phyloP scores from a whole-genome alignment of 768 basidiomycete genomes.

The Lentinus tigrinus region DNA sequence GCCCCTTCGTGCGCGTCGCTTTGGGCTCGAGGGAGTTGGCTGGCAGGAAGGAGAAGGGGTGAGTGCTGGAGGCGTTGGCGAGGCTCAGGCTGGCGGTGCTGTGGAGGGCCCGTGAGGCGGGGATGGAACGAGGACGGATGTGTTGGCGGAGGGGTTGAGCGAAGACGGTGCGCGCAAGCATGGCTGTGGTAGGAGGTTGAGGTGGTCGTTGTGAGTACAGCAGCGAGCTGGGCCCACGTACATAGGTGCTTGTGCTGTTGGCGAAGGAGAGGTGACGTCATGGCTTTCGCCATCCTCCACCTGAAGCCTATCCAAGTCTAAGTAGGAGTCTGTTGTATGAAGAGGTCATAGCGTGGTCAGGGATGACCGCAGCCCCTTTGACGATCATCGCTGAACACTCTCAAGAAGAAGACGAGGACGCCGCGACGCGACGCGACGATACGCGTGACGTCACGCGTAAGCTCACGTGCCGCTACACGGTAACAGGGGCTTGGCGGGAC shows the following conservation, averaged over 20 bases:
- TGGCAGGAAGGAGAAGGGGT: slow-evolving; percentile 28
- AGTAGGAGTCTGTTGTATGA: background rate
- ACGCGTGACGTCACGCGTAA: too few relatives aligned
- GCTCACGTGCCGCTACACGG: too few relatives aligned
- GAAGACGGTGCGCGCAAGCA: slow-evolving; percentile 1
- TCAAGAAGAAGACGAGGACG: too few relatives aligned
- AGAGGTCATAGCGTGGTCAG: background rate
- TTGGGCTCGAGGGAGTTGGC: slow-evolving; percentile 33
- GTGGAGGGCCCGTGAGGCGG: background rate
- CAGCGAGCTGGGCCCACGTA: background rate
- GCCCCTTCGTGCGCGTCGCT: slow-evolving; percentile 32
- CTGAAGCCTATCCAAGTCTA: background rate
- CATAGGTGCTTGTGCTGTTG: background rate
- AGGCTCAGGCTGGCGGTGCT: background rate
- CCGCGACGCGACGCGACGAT: too few relatives aligned
- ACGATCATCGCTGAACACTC: too few relatives aligned
- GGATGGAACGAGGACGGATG: background rate
- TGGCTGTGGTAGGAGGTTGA: background rate
- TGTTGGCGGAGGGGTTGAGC: slow-evolving; percentile 1
- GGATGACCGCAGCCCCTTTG: too few relatives aligned
- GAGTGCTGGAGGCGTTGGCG: background rate
- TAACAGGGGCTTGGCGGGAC: too few relatives aligned
- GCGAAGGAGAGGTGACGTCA: slow-evolving; percentile 4
- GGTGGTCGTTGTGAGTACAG: background rate
- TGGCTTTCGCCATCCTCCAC: slow-evolving; percentile 6